These are phyloP conservation scores for Gastrolobium bilobum DNA, from an alignment of 306 rosid genomes.

Conservation along the genomic window DNA sequence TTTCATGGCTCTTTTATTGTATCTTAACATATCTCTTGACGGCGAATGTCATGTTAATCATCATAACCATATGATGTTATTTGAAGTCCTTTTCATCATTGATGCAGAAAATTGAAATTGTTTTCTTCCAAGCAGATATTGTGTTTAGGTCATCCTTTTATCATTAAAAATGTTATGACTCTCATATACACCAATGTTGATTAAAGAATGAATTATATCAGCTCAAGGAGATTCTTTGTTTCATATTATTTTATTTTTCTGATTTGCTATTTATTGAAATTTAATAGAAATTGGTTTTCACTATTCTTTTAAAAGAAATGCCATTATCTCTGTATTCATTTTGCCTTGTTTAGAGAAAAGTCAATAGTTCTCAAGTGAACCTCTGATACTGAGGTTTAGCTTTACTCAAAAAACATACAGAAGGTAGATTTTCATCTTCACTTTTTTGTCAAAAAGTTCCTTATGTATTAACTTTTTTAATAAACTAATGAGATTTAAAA, in stretches of 20 bases:
- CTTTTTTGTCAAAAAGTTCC: constrained; percentile 17
- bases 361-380: constrained; percentile 4
- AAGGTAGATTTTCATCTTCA: constrained; percentile 12
- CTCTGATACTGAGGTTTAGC: constrained; percentile 14
- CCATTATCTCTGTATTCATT: constrained; percentile 13
- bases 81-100: constrained; percentile 31
- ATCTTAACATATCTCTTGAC: constrained; percentile 22
- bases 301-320: constrained; percentile 24
- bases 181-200: neutral
- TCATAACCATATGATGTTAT: constrained; percentile 26
- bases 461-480: constrained; percentile 8
- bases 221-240: constrained; percentile 26
- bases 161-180: neutral
- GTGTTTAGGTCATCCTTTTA: neutral
- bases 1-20: constrained; percentile 30
- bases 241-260: constrained; percentile 22
- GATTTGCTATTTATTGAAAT: constrained; percentile 11
- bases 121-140: constrained; percentile 5
- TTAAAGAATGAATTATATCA: constrained; percentile 33
- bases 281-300: constrained; percentile 22
- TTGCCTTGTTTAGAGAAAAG: constrained; percentile 18
- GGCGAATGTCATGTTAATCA: constrained; percentile 18
- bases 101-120: constrained; percentile 5
- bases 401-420: neutral
- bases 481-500: constrained; percentile 1